These are phyloP conservation scores for Russula compacta DNA, from an alignment of 768 basidiomycete genomes.

Conservation along the genomic window DNA sequence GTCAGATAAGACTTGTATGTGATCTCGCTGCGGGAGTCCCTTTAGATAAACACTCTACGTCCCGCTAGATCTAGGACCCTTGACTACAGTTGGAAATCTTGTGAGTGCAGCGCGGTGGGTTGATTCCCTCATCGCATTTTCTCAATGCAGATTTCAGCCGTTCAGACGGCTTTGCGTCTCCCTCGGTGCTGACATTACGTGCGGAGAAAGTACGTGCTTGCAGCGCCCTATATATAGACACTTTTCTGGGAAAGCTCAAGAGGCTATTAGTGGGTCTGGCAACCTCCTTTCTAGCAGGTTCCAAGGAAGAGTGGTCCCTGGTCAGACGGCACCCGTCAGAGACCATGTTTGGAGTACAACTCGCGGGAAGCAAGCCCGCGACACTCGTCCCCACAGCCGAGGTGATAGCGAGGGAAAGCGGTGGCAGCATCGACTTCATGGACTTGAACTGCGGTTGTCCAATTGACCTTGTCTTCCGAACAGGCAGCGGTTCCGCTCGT, in stretches of 20 bases:
- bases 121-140: neutral
- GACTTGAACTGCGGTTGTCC: slow-evolving; percentile 97
- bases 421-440: slow-evolving; percentile 71
- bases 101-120: slow-evolving; percentile 34
- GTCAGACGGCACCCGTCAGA: slow-evolving; percentile 86
- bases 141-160: slow-evolving; percentile 43
- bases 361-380: slow-evolving; percentile 82
- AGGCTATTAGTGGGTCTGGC: slow-evolving; percentile 79
- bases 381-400: slow-evolving; percentile 77
- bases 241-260: neutral
- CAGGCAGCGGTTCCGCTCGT: slow-evolving; percentile 86
- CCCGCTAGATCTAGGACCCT: slow-evolving; percentile 53
- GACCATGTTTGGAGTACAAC: slow-evolving; percentile 79
- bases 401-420: slow-evolving; percentile 60
- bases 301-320: slow-evolving; percentile 92
- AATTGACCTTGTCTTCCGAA: slow-evolving; percentile 90
- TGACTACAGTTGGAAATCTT: slow-evolving; percentile 94
- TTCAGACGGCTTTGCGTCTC: slow-evolving; percentile 84
- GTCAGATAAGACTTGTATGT: slow-evolving; percentile 76
- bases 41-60: slow-evolving; percentile 23
- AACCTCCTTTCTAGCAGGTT: slow-evolving; percentile 77
- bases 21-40: slow-evolving; percentile 20
- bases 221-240: neutral
- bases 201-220: slow-evolving; percentile 67
- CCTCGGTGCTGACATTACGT: slow-evolving; percentile 90